These are phyloP conservation scores for Agroathelia rolfsii DNA, from an alignment of 1,284 basidiomycete genomes.

Conservation along the genomic window DNA sequence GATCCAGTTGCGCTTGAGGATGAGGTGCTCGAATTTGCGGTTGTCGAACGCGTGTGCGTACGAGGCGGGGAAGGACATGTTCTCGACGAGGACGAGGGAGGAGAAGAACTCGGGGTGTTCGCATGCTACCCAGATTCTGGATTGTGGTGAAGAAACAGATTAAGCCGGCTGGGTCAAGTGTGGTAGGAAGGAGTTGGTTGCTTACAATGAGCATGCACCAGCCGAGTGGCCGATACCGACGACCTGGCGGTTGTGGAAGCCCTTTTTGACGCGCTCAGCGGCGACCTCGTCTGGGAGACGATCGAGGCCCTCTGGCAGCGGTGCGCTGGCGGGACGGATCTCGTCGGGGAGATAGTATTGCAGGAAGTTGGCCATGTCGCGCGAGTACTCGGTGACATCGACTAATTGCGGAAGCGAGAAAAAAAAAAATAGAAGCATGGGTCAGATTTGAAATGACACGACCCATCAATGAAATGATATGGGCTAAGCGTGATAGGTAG, in stretches of 20 bases:
- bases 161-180: too few relatives aligned
- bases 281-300: constrained; percentile 34
- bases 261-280: constrained; percentile 27
- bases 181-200: too few relatives aligned
- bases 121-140: constrained; percentile 49
- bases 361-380: constrained; percentile 67
- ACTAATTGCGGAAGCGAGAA: too few relatives aligned
- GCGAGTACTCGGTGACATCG: constrained; percentile 60
- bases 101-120: constrained; percentile 62
- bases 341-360: constrained; percentile 43
- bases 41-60: constrained; percentile 8
- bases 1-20: constrained; percentile 49
- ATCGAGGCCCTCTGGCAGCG: constrained; percentile 40
- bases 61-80: constrained; percentile 41
- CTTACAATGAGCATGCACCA: constrained; percentile 65
- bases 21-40: constrained; percentile 16
- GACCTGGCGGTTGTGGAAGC: constrained; percentile 39
- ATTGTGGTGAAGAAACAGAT: constrained; percentile 9
- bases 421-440: too few relatives aligned
- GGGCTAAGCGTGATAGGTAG: too few relatives aligned
- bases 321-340: constrained; percentile 10
- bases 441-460: too few relatives aligned
- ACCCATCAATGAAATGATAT: too few relatives aligned
- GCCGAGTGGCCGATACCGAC: constrained; percentile 77
- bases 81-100: constrained; percentile 72